Base-by-base conservation (phyloP, 108 stramenopile genomes). In the Pseudonitzschia multiseries region DNA sequence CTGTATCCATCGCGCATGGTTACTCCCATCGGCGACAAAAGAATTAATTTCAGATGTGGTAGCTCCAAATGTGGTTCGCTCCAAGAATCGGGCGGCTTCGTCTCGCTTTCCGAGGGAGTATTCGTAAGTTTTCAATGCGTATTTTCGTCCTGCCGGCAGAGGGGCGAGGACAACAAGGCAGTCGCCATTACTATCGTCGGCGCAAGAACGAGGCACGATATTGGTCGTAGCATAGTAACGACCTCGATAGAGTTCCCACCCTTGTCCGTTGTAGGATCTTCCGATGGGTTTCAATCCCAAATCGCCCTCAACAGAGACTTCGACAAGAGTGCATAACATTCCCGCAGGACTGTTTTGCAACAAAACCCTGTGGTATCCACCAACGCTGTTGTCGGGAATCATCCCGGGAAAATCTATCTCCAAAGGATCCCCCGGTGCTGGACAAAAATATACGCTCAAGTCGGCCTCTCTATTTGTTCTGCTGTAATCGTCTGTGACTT, bases 31-130 rank as follows among this genome's bases (percentile, higher is more conserved):
- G 57, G 36, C 31, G 33, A 72, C 26, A 41, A 40, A 33, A 14
- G 64, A 14, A 65, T 65, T 65, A 17, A 43, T 42, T 32, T 42
- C 28, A 24, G 26, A 29, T 4, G 68, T 68, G 24, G 50, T 68
- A 14, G 68, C 24, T 12, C 90, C 90, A 75, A 91, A 91, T 31
- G 90, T 87, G 17, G 87, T 78, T 65, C 79, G 77, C 51, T 83
- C 80, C 52, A 91, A 76, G 51, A 88, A 84, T 1, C 90, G 57
- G 10, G 85, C 83, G 18, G 78, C 74, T 44, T 77, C 71, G 31
- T 69, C 77, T 24, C 66, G 43, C 31, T 70, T 48, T 31, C 24
- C 21, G 14, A 59, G 27, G 4, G 57, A 59, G 0, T 59, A 59
- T 59, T 27, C 26, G 26, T 59, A 59, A 9, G 57, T 26, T 59